Conservation (phyloP, 495 filamentous ascomycete species). For the Podospora didyma region DNA sequence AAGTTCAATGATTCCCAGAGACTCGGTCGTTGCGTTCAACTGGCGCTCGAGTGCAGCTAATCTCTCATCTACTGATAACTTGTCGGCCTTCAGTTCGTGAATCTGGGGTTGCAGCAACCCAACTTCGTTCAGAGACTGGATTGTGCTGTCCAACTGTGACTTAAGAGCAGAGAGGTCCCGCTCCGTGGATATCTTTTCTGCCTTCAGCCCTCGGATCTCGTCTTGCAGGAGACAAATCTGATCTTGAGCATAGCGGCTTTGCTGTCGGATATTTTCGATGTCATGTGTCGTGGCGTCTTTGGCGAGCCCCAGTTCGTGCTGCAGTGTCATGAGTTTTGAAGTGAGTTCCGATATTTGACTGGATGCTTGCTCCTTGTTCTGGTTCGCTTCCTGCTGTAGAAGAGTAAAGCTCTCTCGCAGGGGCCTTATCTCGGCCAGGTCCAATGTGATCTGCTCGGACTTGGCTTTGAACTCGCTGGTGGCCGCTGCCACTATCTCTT, state of each 20-base stretch:
- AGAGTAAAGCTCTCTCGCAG: conserved; percentile 8
- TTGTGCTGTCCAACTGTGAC: not conserved
- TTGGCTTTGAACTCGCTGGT: conserved; percentile 14
- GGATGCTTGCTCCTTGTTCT: conserved; percentile 6
- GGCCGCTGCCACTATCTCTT: conserved; percentile 11
- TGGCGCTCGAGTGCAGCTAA: no score
- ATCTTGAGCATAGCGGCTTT: conserved; percentile 10
- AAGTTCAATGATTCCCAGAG: not conserved
- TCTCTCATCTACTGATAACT: no score
- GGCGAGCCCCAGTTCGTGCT: conserved; percentile 6
- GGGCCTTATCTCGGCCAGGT: conserved; percentile 4
- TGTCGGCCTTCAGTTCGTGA: not conserved
- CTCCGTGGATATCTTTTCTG: conserved; percentile 8
- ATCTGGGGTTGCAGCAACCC: no score
- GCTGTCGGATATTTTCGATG: conserved; percentile 8
- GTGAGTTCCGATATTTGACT: conserved; percentile 6
- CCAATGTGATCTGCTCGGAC: conserved; percentile 7
- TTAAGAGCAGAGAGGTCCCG: conserved; percentile 14
- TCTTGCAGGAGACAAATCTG: conserved; percentile 13
- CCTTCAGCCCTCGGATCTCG: conserved; percentile 14
- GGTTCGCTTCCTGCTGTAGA: conserved; percentile 9
- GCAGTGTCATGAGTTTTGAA: conserved; percentile 4
- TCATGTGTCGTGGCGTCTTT: conserved; percentile 5
- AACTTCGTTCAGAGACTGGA: not conserved
- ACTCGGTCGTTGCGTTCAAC: not conserved